phyloP scores from a whole-genome alignment of 805 yeast species.

The Zygosaccharomyces bisporus region DNA sequence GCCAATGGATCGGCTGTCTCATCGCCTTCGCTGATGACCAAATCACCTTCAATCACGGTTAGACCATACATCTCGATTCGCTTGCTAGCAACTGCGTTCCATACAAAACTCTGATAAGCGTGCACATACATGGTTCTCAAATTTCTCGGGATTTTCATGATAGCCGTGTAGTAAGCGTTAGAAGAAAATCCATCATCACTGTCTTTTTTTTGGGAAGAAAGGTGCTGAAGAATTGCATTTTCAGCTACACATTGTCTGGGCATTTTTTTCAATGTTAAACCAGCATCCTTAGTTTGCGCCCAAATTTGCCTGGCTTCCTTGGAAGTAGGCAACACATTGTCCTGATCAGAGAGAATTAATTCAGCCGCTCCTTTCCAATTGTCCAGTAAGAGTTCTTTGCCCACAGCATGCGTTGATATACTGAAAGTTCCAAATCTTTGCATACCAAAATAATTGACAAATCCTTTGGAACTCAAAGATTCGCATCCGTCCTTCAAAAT shows the following conservation, averaged over 20 bases:
- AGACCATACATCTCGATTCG: constrained; percentile 70
- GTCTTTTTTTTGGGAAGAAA: constrained; percentile 49
- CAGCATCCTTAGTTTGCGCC: constrained; percentile 68
- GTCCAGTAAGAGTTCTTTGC: constrained; percentile 62
- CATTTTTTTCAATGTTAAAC: constrained; percentile 64
- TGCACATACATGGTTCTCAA: constrained; percentile 93
- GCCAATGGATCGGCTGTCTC: constrained; percentile 33
- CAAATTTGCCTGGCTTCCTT: constrained; percentile 78
- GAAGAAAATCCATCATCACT: constrained; percentile 45
- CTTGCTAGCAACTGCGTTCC: constrained; percentile 84
- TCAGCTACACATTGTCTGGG: constrained; percentile 90
- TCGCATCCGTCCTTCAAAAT: constrained; percentile 50
- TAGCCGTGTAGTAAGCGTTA: constrained; percentile 67
- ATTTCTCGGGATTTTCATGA: constrained; percentile 88
- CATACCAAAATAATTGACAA: constrained; percentile 95
- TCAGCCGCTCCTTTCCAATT: constrained; percentile 82
- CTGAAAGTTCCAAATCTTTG: constrained; percentile 97
- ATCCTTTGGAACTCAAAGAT: constrained; percentile 65
- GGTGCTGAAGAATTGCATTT: constrained; percentile 57
- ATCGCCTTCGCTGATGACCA: constrained; percentile 48
- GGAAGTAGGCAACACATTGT: constrained; percentile 76
- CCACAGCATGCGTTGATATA: constrained; percentile 83
- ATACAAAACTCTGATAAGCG: constrained; percentile 93
- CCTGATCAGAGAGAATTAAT: constrained; percentile 79
- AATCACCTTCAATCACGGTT: constrained; percentile 72